A percentile compares a stretch with the other conserved stretches of the same genome.
Conservation (phyloP, 441 rosid species). For the Adansonia grandidieri region DNA sequence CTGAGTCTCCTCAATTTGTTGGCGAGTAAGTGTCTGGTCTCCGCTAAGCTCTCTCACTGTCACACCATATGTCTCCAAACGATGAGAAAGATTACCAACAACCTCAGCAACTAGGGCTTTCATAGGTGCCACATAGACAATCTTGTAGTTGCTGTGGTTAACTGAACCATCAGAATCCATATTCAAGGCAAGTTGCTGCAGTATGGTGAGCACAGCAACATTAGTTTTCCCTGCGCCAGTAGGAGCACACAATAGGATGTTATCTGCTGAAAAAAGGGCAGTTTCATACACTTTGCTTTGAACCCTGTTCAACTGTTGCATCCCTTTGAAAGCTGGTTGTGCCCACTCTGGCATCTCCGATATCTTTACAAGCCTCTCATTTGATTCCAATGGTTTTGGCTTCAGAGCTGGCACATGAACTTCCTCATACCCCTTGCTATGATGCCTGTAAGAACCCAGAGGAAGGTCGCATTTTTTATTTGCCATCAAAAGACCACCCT, state of each 20-base stretch:
- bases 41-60: slow-evolving; percentile 91
- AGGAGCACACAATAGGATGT: slow-evolving; percentile 89
- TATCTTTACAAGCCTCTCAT: slow-evolving; percentile 78
- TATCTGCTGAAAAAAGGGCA: slow-evolving; percentile 76
- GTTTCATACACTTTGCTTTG: slow-evolving; percentile 90
- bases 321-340: slow-evolving; percentile 87
- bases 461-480: slow-evolving; percentile 85
- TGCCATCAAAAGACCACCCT: slow-evolving; percentile 92
- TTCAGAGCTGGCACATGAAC: slow-evolving; percentile 81
- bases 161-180: slow-evolving; percentile 66
- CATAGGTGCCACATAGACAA: slow-evolving; percentile 97
- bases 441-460: slow-evolving; percentile 62
- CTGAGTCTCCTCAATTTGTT: slow-evolving; percentile 94
- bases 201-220: slow-evolving; percentile 90
- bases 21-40: slow-evolving; percentile 86
- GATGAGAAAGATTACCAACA: slow-evolving; percentile 84
- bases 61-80: slow-evolving; percentile 75
- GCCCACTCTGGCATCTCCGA: slow-evolving; percentile 95
- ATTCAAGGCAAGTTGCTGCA: slow-evolving; percentile 77
- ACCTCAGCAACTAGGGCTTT: slow-evolving; percentile 96
- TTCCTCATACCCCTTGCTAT: slow-evolving; percentile 80
- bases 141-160: slow-evolving; percentile 73
- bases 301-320: slow-evolving; percentile 89
- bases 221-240: slow-evolving; percentile 98
- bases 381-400: slow-evolving; percentile 55